Conservation (phyloP, 768 basidiomycete species). For the Kwoniella shandongensis region DNA sequence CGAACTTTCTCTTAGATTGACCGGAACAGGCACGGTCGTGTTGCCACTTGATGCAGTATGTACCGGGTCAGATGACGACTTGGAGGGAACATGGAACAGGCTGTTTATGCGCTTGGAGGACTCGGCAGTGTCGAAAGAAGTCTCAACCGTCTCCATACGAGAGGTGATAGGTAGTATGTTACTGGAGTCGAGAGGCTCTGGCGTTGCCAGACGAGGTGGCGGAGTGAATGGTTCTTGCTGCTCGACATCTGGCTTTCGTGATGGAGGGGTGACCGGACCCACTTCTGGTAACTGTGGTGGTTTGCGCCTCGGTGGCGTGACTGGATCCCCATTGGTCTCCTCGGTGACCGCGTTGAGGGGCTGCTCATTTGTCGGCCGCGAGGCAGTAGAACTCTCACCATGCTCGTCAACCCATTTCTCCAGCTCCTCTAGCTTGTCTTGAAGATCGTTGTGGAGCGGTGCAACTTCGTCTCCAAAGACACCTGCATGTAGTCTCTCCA, state of each 20-base stretch:
- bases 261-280: not conserved
- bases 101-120: too few species aligned
- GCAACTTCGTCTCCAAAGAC: conserved; percentile 8
- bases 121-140: not conserved
- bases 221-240: too few species aligned
- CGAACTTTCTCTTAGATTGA: conserved; percentile 7
- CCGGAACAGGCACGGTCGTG: conserved; percentile 14
- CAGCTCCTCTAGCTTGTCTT: conserved; percentile 13
- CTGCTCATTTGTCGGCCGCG: not conserved
- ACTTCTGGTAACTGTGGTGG: not conserved
- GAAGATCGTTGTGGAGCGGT: conserved; percentile 4
- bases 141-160: too few species aligned
- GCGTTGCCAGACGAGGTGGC: too few species aligned
- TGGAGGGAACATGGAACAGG: too few species aligned
- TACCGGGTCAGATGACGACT: too few species aligned
- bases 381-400: conserved; percentile 1
- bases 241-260: not conserved
- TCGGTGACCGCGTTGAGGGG: not conserved
- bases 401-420: conserved; percentile 18
- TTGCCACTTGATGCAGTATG: too few species aligned
- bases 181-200: too few species aligned
- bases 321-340: not conserved
- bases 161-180: too few species aligned
- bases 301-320: not conserved
- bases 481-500: conserved; percentile 15